Base-by-base conservation (phyloP, 1,284 basidiomycete species). In the Golubevia pallescens region DNA sequence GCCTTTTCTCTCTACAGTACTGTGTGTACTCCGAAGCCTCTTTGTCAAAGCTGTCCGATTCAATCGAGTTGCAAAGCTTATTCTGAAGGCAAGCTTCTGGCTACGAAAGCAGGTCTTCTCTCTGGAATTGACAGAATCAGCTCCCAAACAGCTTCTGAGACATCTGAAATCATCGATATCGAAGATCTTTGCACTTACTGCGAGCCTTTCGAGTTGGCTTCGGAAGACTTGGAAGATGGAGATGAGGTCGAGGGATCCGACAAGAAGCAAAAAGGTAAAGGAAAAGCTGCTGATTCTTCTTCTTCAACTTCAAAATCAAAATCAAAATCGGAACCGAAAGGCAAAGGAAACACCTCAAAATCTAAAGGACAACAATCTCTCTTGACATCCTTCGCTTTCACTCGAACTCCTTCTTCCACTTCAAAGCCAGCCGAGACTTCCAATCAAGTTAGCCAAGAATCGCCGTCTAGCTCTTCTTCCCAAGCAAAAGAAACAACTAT, bases 141-240 rank as follows among this genome's bases (percentile, higher is more conserved):
- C 8, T 38, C 23, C 59, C 57, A 42, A 59, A 28, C 28, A 28
- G 28, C 28, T 28, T 28, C 28, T 28, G 38, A 38, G 21, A 32
- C 52, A 42, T 24, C 21, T 1, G 55, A 10, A 10, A 52, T 69
- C n/a, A 10, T 8, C 1, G 80, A 82, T 19, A 65, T 84, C 7
- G 81, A 84, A 52, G 80, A 81, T 55, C 55, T 81, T 1, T 84
- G 81, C 61, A 20, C 57, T 3, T 38, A 75, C 3, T 84, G 81
- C 63, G 74, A 75, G 38, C 74, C 79, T 2, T 42, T 34, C 10
- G 54, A 60, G 48, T 51, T 23, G 10, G 66, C 24, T 6, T 21
- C 21, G 10, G 58, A 53, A 21, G 34, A 63, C 59, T 63, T 68
- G 20, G 69, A 69, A 65, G 60, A 68, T 19, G 58, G 66, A 58